A percentile compares a stretch with the other conserved stretches of the same genome.
These are phyloP conservation scores for Albifimbria verrucaria DNA, from an alignment of 2,329 filamentous ascomycete genomes.

Conservation along the genomic window DNA sequence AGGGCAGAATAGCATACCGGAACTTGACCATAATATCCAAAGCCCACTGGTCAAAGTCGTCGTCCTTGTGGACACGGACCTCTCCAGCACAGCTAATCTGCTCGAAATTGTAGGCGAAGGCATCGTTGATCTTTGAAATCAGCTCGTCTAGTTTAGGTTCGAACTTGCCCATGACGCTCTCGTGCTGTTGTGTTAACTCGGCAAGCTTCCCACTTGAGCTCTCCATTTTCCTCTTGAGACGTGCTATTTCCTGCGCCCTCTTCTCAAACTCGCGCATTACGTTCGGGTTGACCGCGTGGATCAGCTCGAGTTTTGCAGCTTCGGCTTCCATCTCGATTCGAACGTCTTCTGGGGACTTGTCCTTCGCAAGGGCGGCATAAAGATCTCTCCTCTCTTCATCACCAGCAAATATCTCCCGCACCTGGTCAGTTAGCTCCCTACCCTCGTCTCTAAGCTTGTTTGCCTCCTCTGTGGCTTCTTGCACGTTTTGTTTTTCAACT, in stretches of 20 bases:
- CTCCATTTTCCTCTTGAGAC: conserved; percentile 55
- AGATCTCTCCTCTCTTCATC: conserved; percentile 36
- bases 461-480: conserved; percentile 33
- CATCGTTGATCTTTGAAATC: conserved; percentile 77
- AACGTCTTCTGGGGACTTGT: conserved; percentile 60
- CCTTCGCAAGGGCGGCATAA: conserved; percentile 40
- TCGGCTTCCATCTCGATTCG: conserved; percentile 72
- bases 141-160: conserved; percentile 80
- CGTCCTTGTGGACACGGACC: conserved; percentile 82
- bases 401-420: conserved; percentile 35
- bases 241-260: conserved; percentile 67
- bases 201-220: conserved; percentile 53
- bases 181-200: conserved; percentile 55
- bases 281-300: conserved; percentile 72
- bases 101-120: conserved; percentile 90
- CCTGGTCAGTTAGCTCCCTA: conserved; percentile 26
- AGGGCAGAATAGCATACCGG: conserved; percentile 53
- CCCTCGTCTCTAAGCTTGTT: conserved; percentile 33
- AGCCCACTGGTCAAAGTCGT: conserved; percentile 91
- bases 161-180: conserved; percentile 67
- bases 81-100: conserved; percentile 93
- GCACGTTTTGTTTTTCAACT: conserved; percentile 34
- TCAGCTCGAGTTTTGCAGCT: conserved; percentile 71
- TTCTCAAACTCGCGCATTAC: conserved; percentile 75
- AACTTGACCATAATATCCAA: conserved; percentile 95